phyloP scores from a whole-genome alignment of 2,329 filamentous ascomycete species.

The Venturia asperata region DNA sequence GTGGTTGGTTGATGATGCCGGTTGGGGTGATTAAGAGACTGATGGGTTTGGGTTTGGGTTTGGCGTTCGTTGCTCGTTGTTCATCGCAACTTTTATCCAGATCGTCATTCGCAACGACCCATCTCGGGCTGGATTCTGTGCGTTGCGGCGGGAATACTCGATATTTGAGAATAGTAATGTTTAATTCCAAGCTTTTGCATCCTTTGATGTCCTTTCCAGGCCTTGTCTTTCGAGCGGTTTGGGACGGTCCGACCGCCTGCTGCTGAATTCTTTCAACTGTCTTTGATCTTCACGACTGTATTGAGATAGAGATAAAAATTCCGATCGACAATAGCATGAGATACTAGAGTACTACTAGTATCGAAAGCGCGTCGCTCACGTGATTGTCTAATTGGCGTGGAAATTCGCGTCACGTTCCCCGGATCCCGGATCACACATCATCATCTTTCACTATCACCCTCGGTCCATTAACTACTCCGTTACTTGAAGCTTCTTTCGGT shows the following conservation, averaged over 20 bases:
- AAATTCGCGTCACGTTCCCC: not conserved
- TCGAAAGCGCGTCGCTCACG: not conserved
- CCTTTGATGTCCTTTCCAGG: not conserved
- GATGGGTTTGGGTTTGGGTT: not conserved
- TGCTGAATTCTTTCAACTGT: no score
- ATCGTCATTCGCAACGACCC: no score
- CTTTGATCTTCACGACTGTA: no score
- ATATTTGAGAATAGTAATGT: no score
- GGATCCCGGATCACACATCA: not conserved
- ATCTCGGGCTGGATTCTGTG: no score
- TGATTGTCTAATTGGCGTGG: not conserved
- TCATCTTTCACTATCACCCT: not conserved
- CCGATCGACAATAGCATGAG: no score
- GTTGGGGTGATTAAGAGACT: not conserved
- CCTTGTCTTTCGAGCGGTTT: no score
- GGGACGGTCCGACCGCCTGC: no score
- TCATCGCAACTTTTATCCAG: not conserved
- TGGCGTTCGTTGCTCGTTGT: not conserved
- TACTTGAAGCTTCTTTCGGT: not conserved
- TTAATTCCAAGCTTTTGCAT: not conserved
- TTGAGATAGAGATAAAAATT: no score
- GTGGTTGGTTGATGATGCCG: conserved; percentile 3
- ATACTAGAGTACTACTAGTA: no score
- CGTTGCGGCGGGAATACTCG: no score
- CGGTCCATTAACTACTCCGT: not conserved